Evolutionary conservation across 192 early-diverging fungal species (phyloP), one percentile per base, ranked within the genome.

Genomic region (Kickxella alabastrina): DNA sequence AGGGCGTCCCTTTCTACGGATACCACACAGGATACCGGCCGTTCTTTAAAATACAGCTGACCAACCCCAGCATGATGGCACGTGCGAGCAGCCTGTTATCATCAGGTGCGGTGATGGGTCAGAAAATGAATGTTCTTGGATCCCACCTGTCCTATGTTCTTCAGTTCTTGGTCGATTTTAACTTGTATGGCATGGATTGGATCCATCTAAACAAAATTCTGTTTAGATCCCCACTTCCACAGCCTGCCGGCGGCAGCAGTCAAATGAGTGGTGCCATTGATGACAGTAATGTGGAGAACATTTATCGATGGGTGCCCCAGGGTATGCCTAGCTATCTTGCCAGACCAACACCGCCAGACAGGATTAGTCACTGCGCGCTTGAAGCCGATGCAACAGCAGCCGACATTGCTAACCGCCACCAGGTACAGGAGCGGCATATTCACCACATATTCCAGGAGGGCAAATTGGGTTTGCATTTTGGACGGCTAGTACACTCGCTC

Each of bases 1-100:
- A 88, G 56, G 93, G 90, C 0, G 65, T 91, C 0, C 86, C 89
- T 1, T 92, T 92, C 59, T 97, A 97, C 67, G 93, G 93, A 6
- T 90, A 91, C 63, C 82, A 87, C 48, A 62, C 77, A 8, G 68
- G 72, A 1, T 86, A 92, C 46, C 59, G 54, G 0, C 79, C 68
- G 23, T 96, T 89, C 54, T 75, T 93, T 31, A 93, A 92, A 60
- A 81, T 93, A 24, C 80, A 84, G 18, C 54, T 86, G 26, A 47
- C 80, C 48, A 83, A 89, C 41, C 90, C 91, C 1, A 56, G 53
- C 19, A 53, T 82, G 9, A 60, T 80, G 31, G 64, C 58, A 9
- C 81, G 79, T 0, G 81, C 86, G 4, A 81, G 82, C 15, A 81
- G 76, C 12, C 58, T 93, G 36, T 75, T 96, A 52, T 62, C 79